phyloP scores from a whole-genome alignment of 768 basidiomycete genomes.

The Podaxis sp. region DNA sequence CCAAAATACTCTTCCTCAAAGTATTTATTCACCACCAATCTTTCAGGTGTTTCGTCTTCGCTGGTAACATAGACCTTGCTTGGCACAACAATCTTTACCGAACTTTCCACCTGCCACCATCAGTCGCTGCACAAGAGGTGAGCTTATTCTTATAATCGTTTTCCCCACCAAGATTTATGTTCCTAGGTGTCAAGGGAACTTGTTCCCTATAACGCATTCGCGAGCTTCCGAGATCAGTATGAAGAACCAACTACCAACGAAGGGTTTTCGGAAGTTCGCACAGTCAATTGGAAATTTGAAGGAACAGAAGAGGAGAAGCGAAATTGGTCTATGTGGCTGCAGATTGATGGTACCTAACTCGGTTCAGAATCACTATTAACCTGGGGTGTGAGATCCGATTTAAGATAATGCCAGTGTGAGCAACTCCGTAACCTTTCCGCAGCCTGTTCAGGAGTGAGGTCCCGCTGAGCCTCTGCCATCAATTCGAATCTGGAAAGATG shows the following conservation, averaged over 20 bases:
- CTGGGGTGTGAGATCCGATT: background rate
- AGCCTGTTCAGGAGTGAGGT: constrained; percentile 87
- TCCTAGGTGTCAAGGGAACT: constrained; percentile 43
- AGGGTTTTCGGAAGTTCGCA: constrained; percentile 75
- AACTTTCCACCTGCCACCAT: constrained; percentile 57
- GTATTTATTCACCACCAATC: background rate
- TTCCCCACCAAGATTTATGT: background rate
- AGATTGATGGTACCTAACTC: constrained; percentile 65
- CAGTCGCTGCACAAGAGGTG: constrained; percentile 41
- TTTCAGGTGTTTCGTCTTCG: constrained; percentile 71
- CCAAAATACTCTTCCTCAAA: background rate
- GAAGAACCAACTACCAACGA: constrained; percentile 68
- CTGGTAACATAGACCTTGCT: constrained; percentile 74
- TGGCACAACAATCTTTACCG: constrained; percentile 95
- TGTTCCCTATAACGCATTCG: constrained; percentile 63
- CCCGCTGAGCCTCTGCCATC: constrained; percentile 88
- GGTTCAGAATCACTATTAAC: background rate
- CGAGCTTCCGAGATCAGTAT: constrained; percentile 53
- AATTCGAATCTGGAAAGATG: constrained; percentile 67
- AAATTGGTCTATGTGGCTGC: constrained; percentile 85
- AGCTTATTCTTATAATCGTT: constrained; percentile 15
- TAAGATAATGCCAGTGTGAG: constrained; percentile 61
- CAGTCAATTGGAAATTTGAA: constrained; percentile 78
- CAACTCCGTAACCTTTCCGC: constrained; percentile 58
- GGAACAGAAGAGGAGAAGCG: constrained; percentile 69